Percentiles rank a stretch among this genome's conserved stretches.
Conservation (phyloP, 805 yeast species). For the Candida morakotiae region DNA sequence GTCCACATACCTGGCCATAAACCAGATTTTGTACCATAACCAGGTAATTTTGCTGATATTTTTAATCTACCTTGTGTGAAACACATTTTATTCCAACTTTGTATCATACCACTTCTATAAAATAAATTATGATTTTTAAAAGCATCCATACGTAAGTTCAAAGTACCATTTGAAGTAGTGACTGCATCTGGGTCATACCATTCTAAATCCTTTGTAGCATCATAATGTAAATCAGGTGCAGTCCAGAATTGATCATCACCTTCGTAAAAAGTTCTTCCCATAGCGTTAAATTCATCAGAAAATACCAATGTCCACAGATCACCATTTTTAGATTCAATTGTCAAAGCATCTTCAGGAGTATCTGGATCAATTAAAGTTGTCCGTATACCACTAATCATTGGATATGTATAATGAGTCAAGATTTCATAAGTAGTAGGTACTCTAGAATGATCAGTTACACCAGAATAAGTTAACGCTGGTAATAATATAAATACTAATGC, state of each 20-base stretch:
- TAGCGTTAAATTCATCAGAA: conserved; percentile 41
- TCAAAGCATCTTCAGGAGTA: conserved; percentile 29
- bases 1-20: conserved; percentile 43
- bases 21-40: conserved; percentile 32
- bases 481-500: conserved; percentile 65
- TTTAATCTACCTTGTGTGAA: conserved; percentile 32
- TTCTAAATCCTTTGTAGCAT: conserved; percentile 41
- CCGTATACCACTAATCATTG: conserved; percentile 32
- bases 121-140: conserved; percentile 30
- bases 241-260: conserved; percentile 43
- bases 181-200: conserved; percentile 44
- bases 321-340: conserved; percentile 21
- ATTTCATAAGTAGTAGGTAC: conserved; percentile 34
- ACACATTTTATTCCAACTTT: conserved; percentile 37
- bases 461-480: conserved; percentile 84
- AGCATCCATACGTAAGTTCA: conserved; percentile 34
- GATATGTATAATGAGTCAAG: conserved; percentile 43
- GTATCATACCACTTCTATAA: conserved; percentile 39
- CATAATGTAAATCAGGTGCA: conserved; percentile 39
- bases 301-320: conserved; percentile 35
- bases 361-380: conserved; percentile 37
- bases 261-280: conserved; percentile 40
- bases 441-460: conserved; percentile 37
- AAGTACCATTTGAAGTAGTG: conserved; percentile 36
- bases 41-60: conserved; percentile 31